These are phyloP conservation scores for Paratrypanosoma confusum DNA, from an alignment of 208 protist genomes.

Conservation along the genomic window DNA sequence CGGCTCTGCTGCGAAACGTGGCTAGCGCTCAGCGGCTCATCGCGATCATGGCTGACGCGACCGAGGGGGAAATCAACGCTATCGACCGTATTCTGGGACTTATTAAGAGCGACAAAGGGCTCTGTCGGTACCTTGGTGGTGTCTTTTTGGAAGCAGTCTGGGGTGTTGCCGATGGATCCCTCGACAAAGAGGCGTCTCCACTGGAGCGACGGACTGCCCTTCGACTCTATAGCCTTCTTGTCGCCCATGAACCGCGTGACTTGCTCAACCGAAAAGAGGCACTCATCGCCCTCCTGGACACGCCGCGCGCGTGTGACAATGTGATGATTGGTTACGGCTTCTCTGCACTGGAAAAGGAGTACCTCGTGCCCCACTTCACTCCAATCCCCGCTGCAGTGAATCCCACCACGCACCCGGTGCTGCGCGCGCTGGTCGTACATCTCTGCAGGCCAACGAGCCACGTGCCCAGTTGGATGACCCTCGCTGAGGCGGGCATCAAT, in stretches of 20 bases:
- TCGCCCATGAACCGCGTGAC: slow-evolving; percentile 58
- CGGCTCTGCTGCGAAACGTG: slow-evolving; percentile 33
- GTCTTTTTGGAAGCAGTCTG: slow-evolving; percentile 80
- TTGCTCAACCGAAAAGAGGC: slow-evolving; percentile 50
- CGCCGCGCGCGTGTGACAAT: slow-evolving; percentile 58
- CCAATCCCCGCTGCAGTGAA: slow-evolving; percentile 37
- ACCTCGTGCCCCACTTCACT: slow-evolving; percentile 51
- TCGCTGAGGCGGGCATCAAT: slow-evolving; percentile 60
- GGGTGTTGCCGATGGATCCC: slow-evolving; percentile 68
- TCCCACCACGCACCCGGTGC: slow-evolving; percentile 35
- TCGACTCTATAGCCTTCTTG: slow-evolving; percentile 78
- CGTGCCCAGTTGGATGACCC: slow-evolving; percentile 65
- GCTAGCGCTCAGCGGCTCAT: slow-evolving; percentile 77
- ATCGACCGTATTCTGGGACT: slow-evolving; percentile 73
- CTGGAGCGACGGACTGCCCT: slow-evolving; percentile 74
- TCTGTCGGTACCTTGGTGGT: slow-evolving; percentile 41
- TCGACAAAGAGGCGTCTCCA: slow-evolving; percentile 33
- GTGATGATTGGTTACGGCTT: slow-evolving; percentile 74
- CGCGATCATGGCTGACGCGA: slow-evolving; percentile 37
- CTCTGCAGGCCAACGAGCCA: slow-evolving; percentile 66
- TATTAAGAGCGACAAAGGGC: slow-evolving; percentile 44
- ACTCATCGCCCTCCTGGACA: slow-evolving; percentile 56
- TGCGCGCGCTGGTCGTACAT: slow-evolving; percentile 62
- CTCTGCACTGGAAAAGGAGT: slow-evolving; percentile 53
- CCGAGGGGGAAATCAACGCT: slow-evolving; percentile 78